phyloP scores from a whole-genome alignment of 139 green algal genomes.

The Coccomyxa sp. region DNA sequence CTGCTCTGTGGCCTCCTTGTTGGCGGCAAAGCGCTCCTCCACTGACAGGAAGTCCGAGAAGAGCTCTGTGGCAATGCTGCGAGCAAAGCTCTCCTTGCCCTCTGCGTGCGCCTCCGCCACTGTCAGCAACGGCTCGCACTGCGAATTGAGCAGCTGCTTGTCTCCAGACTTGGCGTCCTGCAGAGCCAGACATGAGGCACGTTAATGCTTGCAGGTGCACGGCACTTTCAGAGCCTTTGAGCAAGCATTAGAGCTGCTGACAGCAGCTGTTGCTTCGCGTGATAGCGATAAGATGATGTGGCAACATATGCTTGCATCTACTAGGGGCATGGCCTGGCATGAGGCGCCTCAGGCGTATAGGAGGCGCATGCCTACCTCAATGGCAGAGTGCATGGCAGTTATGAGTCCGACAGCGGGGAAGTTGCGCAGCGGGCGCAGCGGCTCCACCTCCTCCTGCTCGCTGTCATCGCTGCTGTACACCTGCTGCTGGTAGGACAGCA shows the following conservation, averaged over 20 bases:
- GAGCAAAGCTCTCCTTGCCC: slow-evolving; percentile 58
- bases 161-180: slow-evolving; percentile 23
- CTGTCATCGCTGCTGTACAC: neutral
- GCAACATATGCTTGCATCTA: neutral
- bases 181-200: neutral
- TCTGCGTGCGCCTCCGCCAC: slow-evolving; percentile 56
- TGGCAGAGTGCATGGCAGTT: slow-evolving; percentile 25
- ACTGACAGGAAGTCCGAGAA: slow-evolving; percentile 75
- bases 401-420: slow-evolving; percentile 25
- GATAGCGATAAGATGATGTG: too few species aligned
- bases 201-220: too few species aligned
- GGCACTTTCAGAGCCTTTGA: too few species aligned
- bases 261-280: too few species aligned
- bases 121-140: slow-evolving; percentile 61
- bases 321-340: neutral
- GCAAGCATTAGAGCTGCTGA: too few species aligned
- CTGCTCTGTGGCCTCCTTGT: slow-evolving; percentile 67
- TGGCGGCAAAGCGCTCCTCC: slow-evolving; percentile 65
- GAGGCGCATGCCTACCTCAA: slow-evolving; percentile 15
- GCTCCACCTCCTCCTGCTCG: neutral
- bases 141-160: slow-evolving; percentile 24
- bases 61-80: slow-evolving; percentile 50
- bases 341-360: neutral
- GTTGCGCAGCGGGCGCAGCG: neutral
- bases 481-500: slow-evolving; percentile 12